A percentile compares a stretch with the other conserved stretches of the same genome.
Evolutionary conservation across 257 asterid species (phyloP).

Genomic region (Marsdenia floribunda): DNA sequence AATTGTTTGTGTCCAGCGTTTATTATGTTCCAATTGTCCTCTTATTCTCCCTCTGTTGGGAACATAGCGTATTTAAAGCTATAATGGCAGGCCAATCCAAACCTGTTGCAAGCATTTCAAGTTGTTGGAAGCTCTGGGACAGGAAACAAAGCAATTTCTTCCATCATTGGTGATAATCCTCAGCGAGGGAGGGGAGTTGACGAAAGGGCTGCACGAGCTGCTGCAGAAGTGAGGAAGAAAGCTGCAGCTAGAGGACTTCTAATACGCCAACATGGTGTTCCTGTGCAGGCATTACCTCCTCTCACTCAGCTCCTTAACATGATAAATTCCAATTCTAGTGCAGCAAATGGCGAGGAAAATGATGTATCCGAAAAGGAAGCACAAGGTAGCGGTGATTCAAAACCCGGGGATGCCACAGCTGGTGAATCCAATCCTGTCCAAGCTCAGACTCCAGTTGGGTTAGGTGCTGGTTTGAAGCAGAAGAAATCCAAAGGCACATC

Average conservation of each 20-base stretch:
- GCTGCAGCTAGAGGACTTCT: constrained; percentile 87
- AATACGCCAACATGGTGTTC: constrained; percentile 62
- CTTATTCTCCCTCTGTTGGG: background rate
- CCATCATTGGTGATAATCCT: constrained; percentile 40
- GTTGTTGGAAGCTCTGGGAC: constrained; percentile 32
- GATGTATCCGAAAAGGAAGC: constrained; percentile 37
- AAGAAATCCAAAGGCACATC: constrained; percentile 46
- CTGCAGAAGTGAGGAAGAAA: constrained; percentile 79
- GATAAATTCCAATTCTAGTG: constrained; percentile 45
- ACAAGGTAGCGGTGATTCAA: constrained; percentile 23
- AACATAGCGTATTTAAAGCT: background rate
- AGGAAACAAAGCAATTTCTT: constrained; percentile 41
- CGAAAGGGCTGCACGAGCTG: constrained; percentile 82
- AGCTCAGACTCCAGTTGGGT: constrained; percentile 60
- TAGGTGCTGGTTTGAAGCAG: constrained; percentile 71
- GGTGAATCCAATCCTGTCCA: constrained; percentile 26
- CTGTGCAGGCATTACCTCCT: constrained; percentile 56
- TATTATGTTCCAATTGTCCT: background rate
- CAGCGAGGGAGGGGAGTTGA: constrained; percentile 81
- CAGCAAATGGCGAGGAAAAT: constrained; percentile 23
- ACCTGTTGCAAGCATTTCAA: constrained; percentile 78
- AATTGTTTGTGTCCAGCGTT: background rate
- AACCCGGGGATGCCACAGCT: constrained; percentile 24
- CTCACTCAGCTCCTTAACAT: constrained; percentile 56
- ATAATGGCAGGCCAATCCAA: constrained; percentile 71